Evolutionary conservation across 2,329 filamentous ascomycete genomes (phyloP).

Genomic region (Stemphylium lycopersici): DNA sequence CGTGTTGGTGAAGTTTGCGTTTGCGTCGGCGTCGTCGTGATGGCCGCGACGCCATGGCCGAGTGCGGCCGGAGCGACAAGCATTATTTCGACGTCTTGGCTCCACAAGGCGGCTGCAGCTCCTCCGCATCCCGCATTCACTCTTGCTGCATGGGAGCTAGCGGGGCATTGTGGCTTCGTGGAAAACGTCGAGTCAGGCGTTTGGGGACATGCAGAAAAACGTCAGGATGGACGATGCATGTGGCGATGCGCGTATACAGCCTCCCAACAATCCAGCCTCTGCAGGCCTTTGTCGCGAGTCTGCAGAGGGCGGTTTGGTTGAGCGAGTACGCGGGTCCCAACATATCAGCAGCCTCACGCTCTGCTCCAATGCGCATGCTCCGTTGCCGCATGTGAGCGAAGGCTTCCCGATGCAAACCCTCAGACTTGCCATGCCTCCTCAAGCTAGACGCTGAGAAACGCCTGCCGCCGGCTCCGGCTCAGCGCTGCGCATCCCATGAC

Average conservation of each 20-base stretch:
- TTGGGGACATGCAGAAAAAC: not conserved
- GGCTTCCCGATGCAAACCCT: not conserved
- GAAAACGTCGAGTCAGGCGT: not conserved
- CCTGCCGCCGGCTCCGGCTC: conserved; percentile 28
- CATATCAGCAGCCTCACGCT: not conserved
- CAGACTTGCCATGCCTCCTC: not conserved
- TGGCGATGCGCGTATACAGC: not conserved
- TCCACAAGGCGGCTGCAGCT: conserved; percentile 11
- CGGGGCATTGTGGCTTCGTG: conserved; percentile 6
- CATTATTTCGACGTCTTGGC: conserved; percentile 16
- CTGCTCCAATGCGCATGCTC: not conserved
- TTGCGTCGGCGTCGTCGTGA: too few species aligned
- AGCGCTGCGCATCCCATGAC: conserved; percentile 25
- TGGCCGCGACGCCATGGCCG: conserved; percentile 3
- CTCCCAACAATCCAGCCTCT: not conserved
- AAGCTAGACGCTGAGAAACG: not conserved
- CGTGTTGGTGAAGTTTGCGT: conserved; percentile 6
- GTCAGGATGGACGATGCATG: not conserved
- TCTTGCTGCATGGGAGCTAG: conserved; percentile 6
- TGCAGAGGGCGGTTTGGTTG: not conserved
- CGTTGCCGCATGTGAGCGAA: conserved; percentile 14
- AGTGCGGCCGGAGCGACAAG: conserved; percentile 22
- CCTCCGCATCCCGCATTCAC: conserved; percentile 13
- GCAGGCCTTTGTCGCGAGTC: not conserved
- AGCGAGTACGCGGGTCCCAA: conserved; percentile 13